These are phyloP conservation scores for Primulina huaijiensis DNA, from an alignment of 257 asterid genomes.

Conservation along the genomic window DNA sequence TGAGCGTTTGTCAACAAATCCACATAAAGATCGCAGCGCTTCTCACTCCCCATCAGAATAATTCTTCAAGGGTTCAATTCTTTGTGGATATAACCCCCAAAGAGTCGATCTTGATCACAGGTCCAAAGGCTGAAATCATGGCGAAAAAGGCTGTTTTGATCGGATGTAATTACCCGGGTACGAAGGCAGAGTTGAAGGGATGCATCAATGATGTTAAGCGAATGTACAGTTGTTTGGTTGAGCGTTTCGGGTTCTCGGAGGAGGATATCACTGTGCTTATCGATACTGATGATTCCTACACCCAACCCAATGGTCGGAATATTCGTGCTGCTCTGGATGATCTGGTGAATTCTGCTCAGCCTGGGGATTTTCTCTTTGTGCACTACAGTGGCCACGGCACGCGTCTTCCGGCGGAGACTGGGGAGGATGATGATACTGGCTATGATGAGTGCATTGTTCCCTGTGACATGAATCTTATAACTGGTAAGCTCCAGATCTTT, in stretches of 20 bases:
- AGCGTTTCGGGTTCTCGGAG: constrained; percentile 76
- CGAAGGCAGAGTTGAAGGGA: constrained; percentile 86
- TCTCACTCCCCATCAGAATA: not conserved
- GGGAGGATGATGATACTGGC: constrained; percentile 97
- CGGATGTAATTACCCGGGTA: constrained; percentile 86
- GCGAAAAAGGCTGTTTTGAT: constrained; percentile 82
- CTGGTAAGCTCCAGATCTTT: constrained; percentile 42
- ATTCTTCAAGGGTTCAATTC: not conserved
- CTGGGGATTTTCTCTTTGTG: constrained; percentile 75
- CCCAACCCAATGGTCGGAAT: constrained; percentile 86
- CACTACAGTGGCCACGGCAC: constrained; percentile 99
- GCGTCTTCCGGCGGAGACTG: constrained; percentile 95
- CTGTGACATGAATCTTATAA: constrained; percentile 83
- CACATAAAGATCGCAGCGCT: not conserved
- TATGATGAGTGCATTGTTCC: constrained; percentile 96
- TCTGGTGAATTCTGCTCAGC: constrained; percentile 57
- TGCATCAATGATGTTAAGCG: constrained; percentile 91
- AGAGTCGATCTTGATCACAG: not conserved
- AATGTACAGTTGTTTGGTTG: constrained; percentile 61
- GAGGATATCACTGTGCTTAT: constrained; percentile 72
- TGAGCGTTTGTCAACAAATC: no score
- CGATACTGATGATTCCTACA: constrained; percentile 70
- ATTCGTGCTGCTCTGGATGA: constrained; percentile 65
- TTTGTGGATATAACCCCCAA: not conserved
- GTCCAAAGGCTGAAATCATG: constrained; percentile 32